These are phyloP conservation scores for Podila epicladia DNA, from an alignment of 192 early-diverging fungal species.

Conservation along the genomic window DNA sequence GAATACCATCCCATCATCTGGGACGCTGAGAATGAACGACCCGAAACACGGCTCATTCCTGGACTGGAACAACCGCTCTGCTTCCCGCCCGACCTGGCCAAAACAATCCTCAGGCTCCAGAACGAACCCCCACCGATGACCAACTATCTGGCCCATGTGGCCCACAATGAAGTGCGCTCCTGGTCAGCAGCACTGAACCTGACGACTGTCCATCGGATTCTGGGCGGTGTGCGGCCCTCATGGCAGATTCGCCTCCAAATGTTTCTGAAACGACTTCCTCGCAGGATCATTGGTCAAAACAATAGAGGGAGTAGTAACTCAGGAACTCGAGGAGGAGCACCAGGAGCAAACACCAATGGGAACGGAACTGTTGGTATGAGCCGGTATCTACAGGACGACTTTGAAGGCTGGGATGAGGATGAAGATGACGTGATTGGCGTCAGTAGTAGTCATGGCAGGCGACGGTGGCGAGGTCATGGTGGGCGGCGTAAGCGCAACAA, in stretches of 20 bases:
- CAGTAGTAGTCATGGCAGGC: constrained; percentile 1
- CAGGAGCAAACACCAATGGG: neutral
- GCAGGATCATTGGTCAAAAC: constrained; percentile 18
- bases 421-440: constrained; percentile 14
- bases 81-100: constrained; percentile 28
- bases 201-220: constrained; percentile 30
- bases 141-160: constrained; percentile 37
- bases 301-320: neutral
- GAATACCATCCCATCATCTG: constrained; percentile 29
- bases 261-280: constrained; percentile 17
- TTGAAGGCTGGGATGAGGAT: constrained; percentile 19
- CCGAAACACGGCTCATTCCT: constrained; percentile 21
- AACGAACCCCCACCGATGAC: constrained; percentile 27
- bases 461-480: constrained; percentile 14
- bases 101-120: constrained; percentile 28
- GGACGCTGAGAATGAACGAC: constrained; percentile 16
- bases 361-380: neutral
- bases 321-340: neutral
- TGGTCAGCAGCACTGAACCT: constrained; percentile 40
- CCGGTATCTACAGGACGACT: neutral
- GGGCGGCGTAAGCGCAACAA: constrained; percentile 17
- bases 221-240: constrained; percentile 22
- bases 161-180: constrained; percentile 28
- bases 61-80: constrained; percentile 15
- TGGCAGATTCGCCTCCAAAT: constrained; percentile 24